Evolutionary conservation across 331 rosid genomes (phyloP).

Genomic region (Acacia pycnantha): DNA sequence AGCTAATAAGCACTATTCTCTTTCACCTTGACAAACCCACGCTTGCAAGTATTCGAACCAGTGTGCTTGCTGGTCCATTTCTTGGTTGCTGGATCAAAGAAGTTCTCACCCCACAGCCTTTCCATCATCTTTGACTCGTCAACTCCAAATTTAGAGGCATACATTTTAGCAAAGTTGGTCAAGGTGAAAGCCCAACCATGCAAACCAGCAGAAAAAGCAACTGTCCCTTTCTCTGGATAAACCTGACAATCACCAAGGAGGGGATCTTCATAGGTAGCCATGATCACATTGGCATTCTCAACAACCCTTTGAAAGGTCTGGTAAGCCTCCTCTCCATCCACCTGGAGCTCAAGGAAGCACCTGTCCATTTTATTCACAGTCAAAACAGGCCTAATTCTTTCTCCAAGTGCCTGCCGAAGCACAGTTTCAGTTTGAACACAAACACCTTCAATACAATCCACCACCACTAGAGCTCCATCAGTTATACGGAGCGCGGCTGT

Average conservation of each 20-base stretch:
- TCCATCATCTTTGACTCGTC: conserved; percentile 83
- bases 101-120: conserved; percentile 85
- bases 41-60: conserved; percentile 60
- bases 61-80: conserved; percentile 72
- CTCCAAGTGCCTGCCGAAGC: conserved; percentile 82
- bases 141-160: conserved; percentile 77
- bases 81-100: conserved; percentile 69
- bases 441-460: conserved; percentile 80
- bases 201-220: conserved; percentile 83
- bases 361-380: conserved; percentile 88
- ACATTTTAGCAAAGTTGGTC: conserved; percentile 73
- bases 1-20: too few species aligned
- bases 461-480: conserved; percentile 82
- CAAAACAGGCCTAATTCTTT: conserved; percentile 72
- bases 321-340: conserved; percentile 82
- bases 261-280: conserved; percentile 85
- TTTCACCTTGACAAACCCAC: too few species aligned
- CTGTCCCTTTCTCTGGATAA: conserved; percentile 80
- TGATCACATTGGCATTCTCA: conserved; percentile 77
- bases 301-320: conserved; percentile 63
- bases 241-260: conserved; percentile 80
- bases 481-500: conserved; percentile 85
- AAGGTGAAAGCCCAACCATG: conserved; percentile 84
- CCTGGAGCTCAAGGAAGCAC: conserved; percentile 86
- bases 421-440: conserved; percentile 86